These are phyloP conservation scores for Alternaria alternata DNA, from an alignment of 2,329 filamentous ascomycete species.

Conservation along the genomic window DNA sequence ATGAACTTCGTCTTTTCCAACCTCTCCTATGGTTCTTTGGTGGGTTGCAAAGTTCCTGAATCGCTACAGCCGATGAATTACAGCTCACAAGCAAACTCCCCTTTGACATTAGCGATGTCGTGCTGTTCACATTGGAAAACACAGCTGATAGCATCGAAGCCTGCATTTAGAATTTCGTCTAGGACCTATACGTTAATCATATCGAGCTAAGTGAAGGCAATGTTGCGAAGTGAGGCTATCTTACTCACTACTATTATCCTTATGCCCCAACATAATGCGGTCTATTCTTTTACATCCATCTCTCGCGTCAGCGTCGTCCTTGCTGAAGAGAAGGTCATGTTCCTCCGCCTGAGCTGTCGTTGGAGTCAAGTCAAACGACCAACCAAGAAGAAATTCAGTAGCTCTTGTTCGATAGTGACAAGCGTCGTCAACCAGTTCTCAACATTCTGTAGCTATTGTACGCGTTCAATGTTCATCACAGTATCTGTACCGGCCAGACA, in stretches of 20 bases:
- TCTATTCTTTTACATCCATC: background rate
- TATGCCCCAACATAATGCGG: background rate
- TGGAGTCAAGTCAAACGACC: background rate
- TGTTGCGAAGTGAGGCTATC: background rate
- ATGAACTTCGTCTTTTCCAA: conserved; percentile 1
- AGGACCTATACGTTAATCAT: background rate
- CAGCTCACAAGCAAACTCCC: background rate
- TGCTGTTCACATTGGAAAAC: background rate
- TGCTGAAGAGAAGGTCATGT: background rate
- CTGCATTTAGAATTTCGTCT: background rate
- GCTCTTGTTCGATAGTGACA: background rate
- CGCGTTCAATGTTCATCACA: background rate
- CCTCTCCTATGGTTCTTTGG: background rate
- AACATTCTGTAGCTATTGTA: background rate
- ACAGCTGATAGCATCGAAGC: background rate
- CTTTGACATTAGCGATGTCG: background rate
- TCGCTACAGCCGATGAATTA: background rate
- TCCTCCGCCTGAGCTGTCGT: background rate
- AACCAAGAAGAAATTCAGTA: background rate
- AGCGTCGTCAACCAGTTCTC: background rate
- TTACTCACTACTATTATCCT: background rate
- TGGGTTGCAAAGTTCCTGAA: background rate
- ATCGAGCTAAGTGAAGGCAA: background rate
- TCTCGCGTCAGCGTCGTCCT: background rate
- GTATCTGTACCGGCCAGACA: background rate